Evolutionary conservation across 805 yeast genomes (phyloP), one percentile per base, ranked within the genome.

Genomic region (Maudiozyma serrabonitensis): DNA sequence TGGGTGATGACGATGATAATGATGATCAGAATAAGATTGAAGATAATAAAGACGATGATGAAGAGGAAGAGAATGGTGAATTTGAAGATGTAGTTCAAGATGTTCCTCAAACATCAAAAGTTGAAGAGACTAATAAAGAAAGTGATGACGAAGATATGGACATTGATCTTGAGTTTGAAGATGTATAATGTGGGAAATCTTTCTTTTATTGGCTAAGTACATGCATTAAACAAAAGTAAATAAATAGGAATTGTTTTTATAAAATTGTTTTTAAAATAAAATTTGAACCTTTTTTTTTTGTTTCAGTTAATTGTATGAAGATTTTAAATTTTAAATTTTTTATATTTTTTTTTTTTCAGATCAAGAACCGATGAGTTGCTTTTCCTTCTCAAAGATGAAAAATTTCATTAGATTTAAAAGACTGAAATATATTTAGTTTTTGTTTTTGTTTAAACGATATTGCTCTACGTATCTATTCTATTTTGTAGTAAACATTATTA

Each of bases 91-190:
- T 55, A 18, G 56, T 49, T 37, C 57, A 56, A 43, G 54, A 54
- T 16, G 50, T 41, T 28, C 35, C 46, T 23, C 26, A 46, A 40
- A 38, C 34, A 5, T 15, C 31, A 15, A 41, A 46, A 19, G 41
- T 37, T 16, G 19, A 44, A 15, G 49, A 45, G 35, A 16, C 39
- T n/a, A 34, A 26, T 21, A 18, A 40, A 7, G 56, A 54, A 28
- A 60, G 50, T 15, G 59, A 56, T 26, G 67, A 63, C 38, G 68
- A 62, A 25, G 69, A 65, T 25, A 60, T 60, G 56, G 68, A 64
- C 34, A 60, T 61, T 54, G 68, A 64, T 31, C 61, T 61, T 35
- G 69, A 64, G 42, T 67, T 67, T 52, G 70, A 67, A 50, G 69
- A 67, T 48, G 70, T 67, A 4, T 54, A 46, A 41, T 28, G 12